These are phyloP conservation scores for Kluyveromyces sp. DNA, from an alignment of 1,139 yeast species.

Conservation along the genomic window DNA sequence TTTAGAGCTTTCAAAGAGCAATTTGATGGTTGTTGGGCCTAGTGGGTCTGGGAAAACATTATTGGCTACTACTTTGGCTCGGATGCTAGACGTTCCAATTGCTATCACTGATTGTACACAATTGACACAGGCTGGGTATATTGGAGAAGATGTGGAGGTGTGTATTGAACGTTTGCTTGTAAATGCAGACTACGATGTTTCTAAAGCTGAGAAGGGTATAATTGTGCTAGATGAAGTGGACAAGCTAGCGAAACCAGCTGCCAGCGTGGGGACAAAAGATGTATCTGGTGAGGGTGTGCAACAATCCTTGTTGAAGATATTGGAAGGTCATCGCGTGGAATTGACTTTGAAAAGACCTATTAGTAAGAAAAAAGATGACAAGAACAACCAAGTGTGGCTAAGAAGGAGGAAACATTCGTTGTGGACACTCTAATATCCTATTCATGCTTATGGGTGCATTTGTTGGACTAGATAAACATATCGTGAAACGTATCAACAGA, in stretches of 20 bases:
- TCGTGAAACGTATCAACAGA: conserved; percentile 32
- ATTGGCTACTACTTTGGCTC: conserved; percentile 44
- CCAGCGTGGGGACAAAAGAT: conserved; percentile 41
- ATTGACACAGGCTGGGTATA: conserved; percentile 50
- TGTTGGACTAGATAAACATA: conserved; percentile 43
- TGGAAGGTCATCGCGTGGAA: conserved; percentile 45
- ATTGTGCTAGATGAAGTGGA: conserved; percentile 49
- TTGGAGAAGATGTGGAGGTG: conserved; percentile 50
- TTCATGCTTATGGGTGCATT: conserved; percentile 52
- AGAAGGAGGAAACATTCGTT: conserved; percentile 35
- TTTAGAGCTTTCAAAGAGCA: conserved; percentile 42
- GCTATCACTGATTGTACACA: conserved; percentile 51
- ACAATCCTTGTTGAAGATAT: conserved; percentile 43
- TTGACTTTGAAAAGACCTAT: conserved; percentile 37
- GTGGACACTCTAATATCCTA: conserved; percentile 45
- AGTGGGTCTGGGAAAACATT: conserved; percentile 51
- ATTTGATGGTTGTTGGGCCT: conserved; percentile 45
- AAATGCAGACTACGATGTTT: conserved; percentile 41
- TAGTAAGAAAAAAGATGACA: conserved; percentile 29
- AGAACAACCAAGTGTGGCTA: conserved; percentile 28
- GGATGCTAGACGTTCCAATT: conserved; percentile 42
- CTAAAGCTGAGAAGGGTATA: conserved; percentile 43
- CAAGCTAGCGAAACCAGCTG: conserved; percentile 41
- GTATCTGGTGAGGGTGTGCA: conserved; percentile 55
- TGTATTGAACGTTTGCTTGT: conserved; percentile 43